Base-by-base conservation (phyloP, 352 stramenopile species). In the Phytophthora cajani region DNA sequence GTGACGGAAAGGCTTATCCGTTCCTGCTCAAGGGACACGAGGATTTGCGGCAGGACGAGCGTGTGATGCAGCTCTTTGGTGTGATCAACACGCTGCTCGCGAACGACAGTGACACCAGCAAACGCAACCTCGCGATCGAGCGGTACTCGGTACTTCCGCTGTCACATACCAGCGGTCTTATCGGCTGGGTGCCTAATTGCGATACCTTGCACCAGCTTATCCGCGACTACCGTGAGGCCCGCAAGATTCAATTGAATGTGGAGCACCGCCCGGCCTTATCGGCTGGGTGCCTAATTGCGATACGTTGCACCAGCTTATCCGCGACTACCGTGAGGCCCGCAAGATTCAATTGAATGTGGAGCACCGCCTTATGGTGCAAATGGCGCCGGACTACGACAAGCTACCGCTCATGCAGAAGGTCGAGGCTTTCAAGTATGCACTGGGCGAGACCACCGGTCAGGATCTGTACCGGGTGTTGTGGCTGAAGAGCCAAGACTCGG, bases 21-120 rank as follows among this genome's bases (percentile, higher is more conserved):
- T 99, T 99, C 81, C 74, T 99, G 55, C 90, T 99, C 12, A 99
- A 99, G 85, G 98, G 98, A 5, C 98, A 99, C 77, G 98, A 99
- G 81, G 98, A 99, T 89, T 81, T 99, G 53, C 84, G 98, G 16
- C 98, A 99, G 83, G 98, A 99, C 77, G 98, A 99, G 82, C 90
- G 98, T 62, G 98, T 99, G 14, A 99, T 99, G 98, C 98, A 99
- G 84, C 86, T 99, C 14, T 99, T 99, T 75, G 98, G 98, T 12
- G 90, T 99, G 27, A 98, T 99, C 53, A 99, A 99, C 90, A 98
- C 97, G 16, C 87, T 99, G 59, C 81, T 99, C 38, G 93, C 96
- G 42, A 98, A 99, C 74, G 98, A 99, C 77, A 90, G 94, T 56
- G 87, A 98, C 75, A 99, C 98, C 16, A 98, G 94, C 64, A 99